A percentile compares a stretch with the other conserved stretches of the same genome.
Evolutionary conservation across 495 filamentous ascomycete genomes (phyloP).

Genomic region (Margaritispora aquatica): DNA sequence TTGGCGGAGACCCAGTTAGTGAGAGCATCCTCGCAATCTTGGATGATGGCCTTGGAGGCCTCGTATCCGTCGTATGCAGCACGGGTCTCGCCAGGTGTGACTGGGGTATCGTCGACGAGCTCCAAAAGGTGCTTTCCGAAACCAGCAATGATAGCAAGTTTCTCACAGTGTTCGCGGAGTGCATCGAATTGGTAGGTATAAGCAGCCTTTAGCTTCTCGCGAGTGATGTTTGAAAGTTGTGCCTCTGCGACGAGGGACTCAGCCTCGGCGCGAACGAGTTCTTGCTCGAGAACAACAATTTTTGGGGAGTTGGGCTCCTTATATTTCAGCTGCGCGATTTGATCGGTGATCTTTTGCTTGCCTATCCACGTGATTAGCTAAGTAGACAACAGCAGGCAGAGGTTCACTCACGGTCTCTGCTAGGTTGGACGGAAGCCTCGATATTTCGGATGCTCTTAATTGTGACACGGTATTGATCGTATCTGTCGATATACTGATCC

Average conservation of each 20-base stretch:
- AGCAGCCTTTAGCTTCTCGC: slow-evolving; percentile 97
- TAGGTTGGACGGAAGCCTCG: slow-evolving; percentile 95
- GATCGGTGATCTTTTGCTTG: slow-evolving; percentile 99
- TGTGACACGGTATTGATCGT: slow-evolving; percentile 98
- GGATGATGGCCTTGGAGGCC: slow-evolving; percentile 97
- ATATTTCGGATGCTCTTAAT: slow-evolving; percentile 99
- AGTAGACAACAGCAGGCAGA: background rate
- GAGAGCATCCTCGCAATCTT: slow-evolving; percentile 95
- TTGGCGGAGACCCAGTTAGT: slow-evolving; percentile 94
- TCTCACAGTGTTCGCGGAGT: slow-evolving; percentile 95
- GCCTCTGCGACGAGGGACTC: slow-evolving; percentile 97
- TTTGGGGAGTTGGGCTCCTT: slow-evolving; percentile 97
- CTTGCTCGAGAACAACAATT: slow-evolving; percentile 96
- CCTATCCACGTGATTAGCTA: slow-evolving; percentile 40
- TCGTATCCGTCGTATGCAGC: slow-evolving; percentile 97
- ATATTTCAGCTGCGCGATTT: slow-evolving; percentile 98
- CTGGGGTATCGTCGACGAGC: slow-evolving; percentile 91
- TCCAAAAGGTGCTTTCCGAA: slow-evolving; percentile 96
- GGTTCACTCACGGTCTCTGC: slow-evolving; percentile 80
- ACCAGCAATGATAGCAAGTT: slow-evolving; percentile 93
- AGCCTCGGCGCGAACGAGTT: slow-evolving; percentile 95
- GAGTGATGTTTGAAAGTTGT: slow-evolving; percentile 97
- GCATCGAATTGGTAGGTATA: slow-evolving; percentile 99
- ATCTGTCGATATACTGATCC: slow-evolving; percentile 95
- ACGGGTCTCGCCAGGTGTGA: slow-evolving; percentile 95